Evolutionary conservation across 352 stramenopile genomes (phyloP).

Genomic region (Pythium volutum): DNA sequence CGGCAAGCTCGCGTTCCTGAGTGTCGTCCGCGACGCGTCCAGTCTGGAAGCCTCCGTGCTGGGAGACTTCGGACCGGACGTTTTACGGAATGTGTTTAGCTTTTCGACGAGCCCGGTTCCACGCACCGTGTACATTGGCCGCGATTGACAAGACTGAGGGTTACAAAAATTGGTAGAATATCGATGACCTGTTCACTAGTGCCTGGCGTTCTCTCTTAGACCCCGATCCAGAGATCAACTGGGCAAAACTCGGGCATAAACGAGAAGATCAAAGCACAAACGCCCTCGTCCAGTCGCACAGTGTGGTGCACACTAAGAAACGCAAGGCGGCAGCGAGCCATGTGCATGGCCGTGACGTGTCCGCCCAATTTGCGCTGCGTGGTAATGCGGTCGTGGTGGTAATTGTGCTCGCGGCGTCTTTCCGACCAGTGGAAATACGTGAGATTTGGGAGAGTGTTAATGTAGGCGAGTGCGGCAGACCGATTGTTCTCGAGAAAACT

Average conservation of each 20-base stretch:
- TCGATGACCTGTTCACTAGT: no score
- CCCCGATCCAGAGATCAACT: neutral
- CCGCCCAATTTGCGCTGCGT: neutral
- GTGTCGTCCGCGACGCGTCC: neutral
- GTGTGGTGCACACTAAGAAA: neutral
- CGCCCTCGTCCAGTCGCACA: neutral
- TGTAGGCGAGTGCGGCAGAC: neutral
- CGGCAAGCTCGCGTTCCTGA: conserved; percentile 6
- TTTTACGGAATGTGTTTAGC: neutral
- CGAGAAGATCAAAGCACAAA: neutral
- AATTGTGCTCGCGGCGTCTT: neutral
- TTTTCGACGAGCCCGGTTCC: conserved; percentile 1
- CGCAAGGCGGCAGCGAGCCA: neutral
- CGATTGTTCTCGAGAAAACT: neutral
- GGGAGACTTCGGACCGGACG: neutral
- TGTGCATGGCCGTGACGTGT: neutral
- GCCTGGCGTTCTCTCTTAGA: neutral
- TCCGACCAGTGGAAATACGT: conserved; percentile 1
- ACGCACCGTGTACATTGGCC: conserved; percentile 1
- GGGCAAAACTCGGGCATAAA: neutral
- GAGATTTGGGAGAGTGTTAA: neutral
- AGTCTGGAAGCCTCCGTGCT: neutral
- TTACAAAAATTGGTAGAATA: no score
- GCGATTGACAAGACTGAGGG: neutral
- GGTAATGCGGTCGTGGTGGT: neutral